These are phyloP conservation scores for Amoebophrya sp. DNA, from an alignment of 169 alveolate species.

Conservation along the genomic window DNA sequence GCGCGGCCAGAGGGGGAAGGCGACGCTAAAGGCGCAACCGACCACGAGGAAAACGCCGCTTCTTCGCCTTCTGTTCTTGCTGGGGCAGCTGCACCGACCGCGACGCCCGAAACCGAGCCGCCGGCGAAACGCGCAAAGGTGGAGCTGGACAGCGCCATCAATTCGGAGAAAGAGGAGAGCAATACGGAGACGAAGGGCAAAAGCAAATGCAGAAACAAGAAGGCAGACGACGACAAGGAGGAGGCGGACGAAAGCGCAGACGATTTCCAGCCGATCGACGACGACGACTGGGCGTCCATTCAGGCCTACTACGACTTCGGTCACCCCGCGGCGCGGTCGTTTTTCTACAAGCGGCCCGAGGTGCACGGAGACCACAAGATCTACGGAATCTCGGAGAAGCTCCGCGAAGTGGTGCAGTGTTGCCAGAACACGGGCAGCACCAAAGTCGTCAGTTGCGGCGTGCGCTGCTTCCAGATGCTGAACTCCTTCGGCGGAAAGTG, in stretches of 20 bases:
- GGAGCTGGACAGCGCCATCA: not conserved
- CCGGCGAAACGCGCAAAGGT: not conserved
- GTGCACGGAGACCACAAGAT: not conserved
- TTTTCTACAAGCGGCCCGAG: not conserved
- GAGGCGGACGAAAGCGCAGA: too few species aligned
- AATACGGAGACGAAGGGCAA: not conserved
- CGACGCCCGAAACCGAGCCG: not conserved
- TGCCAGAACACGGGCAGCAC: not conserved
- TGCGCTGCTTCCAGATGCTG: not conserved
- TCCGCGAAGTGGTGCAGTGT: not conserved
- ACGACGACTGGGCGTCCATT: not conserved
- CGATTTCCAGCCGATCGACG: not conserved
- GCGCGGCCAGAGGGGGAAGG: too few species aligned
- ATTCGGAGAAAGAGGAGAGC: not conserved
- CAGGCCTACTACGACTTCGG: not conserved
- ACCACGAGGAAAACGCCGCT: too few species aligned
- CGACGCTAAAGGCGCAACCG: too few species aligned
- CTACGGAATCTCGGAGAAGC: not conserved
- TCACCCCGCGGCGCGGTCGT: not conserved
- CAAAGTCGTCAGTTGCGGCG: not conserved
- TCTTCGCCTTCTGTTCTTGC: too few species aligned
- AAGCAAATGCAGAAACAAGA: not conserved
- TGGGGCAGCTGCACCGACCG: too few species aligned
- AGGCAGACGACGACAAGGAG: not conserved
- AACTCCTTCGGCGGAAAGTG: not conserved